Evolutionary conservation across 2,329 filamentous ascomycete species (phyloP).

Genomic region (Calycina herbarum): DNA sequence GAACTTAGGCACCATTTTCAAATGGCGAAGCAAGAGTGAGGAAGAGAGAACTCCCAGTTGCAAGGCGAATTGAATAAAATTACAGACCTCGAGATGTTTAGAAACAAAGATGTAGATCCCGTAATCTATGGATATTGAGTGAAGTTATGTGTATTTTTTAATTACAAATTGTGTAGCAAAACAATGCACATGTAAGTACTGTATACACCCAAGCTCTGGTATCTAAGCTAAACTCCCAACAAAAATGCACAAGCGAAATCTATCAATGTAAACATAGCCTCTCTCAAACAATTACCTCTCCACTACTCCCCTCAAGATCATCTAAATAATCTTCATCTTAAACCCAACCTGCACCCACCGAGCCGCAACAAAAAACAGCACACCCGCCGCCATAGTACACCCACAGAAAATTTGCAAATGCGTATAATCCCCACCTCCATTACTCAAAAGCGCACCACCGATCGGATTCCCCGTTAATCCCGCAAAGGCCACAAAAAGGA

Average conservation of each 20-base stretch:
- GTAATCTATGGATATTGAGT: neutral
- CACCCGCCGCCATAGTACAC: conserved; percentile 48
- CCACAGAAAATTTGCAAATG: conserved; percentile 65
- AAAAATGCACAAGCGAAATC: neutral
- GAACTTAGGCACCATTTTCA: no score
- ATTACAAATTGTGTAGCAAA: neutral
- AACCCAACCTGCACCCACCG: conserved; percentile 37
- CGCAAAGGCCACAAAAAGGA: conserved; percentile 61
- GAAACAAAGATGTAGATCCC: no score
- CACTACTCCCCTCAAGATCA: neutral
- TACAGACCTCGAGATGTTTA: no score
- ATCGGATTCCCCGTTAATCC: conserved; percentile 68
- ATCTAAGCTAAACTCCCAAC: neutral
- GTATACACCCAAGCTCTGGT: neutral
- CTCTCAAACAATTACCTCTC: neutral
- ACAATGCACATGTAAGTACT: neutral
- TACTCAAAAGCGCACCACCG: conserved; percentile 58
- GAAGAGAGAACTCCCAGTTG: no score
- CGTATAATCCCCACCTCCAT: conserved; percentile 49
- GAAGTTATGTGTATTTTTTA: neutral
- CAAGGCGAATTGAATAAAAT: no score
- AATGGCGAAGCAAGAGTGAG: no score
- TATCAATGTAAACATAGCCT: neutral
- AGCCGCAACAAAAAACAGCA: conserved; percentile 40
- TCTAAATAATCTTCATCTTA: conserved; percentile 30